These are phyloP conservation scores for Xylaria arbuscula DNA, from an alignment of 2,329 filamentous ascomycete species.

Conservation along the genomic window DNA sequence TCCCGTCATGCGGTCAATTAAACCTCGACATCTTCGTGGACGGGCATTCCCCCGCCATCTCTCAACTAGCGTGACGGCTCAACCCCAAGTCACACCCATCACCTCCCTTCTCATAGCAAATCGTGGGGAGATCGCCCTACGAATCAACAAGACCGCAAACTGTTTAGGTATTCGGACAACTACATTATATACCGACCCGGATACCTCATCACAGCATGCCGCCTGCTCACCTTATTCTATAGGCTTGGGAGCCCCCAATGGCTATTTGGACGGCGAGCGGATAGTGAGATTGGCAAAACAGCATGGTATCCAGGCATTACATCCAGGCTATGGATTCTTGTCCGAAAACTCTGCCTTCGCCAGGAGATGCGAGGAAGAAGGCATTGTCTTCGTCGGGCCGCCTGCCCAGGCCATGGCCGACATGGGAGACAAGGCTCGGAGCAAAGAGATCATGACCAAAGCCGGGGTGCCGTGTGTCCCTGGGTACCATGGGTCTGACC, in stretches of 20 bases:
- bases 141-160: conserved; percentile 88
- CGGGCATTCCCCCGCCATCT: conserved; percentile 56
- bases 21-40: conserved; percentile 61
- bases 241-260: conserved; percentile 83
- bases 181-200: conserved; percentile 93
- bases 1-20: conserved; percentile 65
- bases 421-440: conserved; percentile 74
- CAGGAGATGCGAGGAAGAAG: conserved; percentile 85
- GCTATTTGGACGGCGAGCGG: conserved; percentile 91
- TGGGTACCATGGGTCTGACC: conserved; percentile 90
- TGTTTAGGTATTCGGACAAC: conserved; percentile 92
- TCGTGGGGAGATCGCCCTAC: conserved; percentile 94
- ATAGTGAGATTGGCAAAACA: conserved; percentile 90
- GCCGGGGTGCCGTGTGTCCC: conserved; percentile 97
- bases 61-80: conserved; percentile 50
- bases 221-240: conserved; percentile 84
- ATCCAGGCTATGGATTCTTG: conserved; percentile 95
- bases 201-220: conserved; percentile 88
- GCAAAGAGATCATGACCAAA: conserved; percentile 94
- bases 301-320: conserved; percentile 88
- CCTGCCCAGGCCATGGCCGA: conserved; percentile 82
- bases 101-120: conserved; percentile 95
- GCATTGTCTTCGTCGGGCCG: conserved; percentile 93
- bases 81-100: conserved; percentile 61
- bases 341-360: conserved; percentile 95